Base-by-base conservation (phyloP, 495 filamentous ascomycete species). In the Endocarpon pusillum region DNA sequence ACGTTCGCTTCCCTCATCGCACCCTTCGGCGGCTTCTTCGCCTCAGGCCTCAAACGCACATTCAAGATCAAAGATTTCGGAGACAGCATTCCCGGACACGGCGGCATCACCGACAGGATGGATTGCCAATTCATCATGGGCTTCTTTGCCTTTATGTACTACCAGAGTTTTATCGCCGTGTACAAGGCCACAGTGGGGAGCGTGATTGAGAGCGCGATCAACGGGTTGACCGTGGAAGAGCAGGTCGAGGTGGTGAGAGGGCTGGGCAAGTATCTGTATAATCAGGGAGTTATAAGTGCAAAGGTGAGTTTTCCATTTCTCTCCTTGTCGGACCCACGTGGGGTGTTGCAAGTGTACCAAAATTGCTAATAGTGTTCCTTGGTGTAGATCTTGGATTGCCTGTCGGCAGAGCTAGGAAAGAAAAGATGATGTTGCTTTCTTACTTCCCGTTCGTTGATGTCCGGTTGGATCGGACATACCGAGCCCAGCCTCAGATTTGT, bases 51-150 rank as follows among this genome's bases (percentile, higher is more conserved):
- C 44, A 99, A 99, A 69, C 81, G 91, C 7, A 91, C 89, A 6
- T 99, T 99, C 68, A 94, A 96, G 61, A 89, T 99, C 61, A 99
- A 99, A 63, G 91, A 99, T 59, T 99, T 99, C 54, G 91, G 91
- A 47, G 83, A 99, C 51, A 83, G 81, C 14, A 96, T 99, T 43
- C 91, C 91, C 2, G 91, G 91, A 23, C 91, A 99, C 46, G 91
- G 91, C 32, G 91, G 91, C 42, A 96, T 99, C 56, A 99, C 91
- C 4, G 91, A 99, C 53, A 75, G 91, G 17, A 96, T 99, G 91
- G 91, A 99, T 48, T 99, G 91, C 58, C 91, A 99, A 51, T 94
- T 94, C 61, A 96, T 94, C 60, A 99, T 99, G 91, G 91, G 91
- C 7, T 83, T 94, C 62, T 96, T 99, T 46, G 72, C 91, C 9